These are phyloP conservation scores for Suillus bovinus DNA, from an alignment of 768 basidiomycete genomes.

Conservation along the genomic window DNA sequence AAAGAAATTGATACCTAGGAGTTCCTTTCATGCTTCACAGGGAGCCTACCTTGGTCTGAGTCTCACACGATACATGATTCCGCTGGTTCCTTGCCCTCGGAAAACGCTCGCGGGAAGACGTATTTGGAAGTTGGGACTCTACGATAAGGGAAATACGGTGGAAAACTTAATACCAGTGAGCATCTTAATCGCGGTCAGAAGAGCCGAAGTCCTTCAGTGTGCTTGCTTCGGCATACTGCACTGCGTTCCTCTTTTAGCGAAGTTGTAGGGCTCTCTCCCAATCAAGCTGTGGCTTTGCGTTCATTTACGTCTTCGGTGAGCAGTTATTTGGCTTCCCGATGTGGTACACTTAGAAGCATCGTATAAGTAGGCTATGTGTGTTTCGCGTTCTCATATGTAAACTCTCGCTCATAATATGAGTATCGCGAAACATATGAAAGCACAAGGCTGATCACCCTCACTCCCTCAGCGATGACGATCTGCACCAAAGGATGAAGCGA, in stretches of 20 bases:
- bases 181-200: slow-evolving; percentile 2
- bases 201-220: neutral
- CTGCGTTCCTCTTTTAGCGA: neutral
- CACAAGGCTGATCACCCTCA: neutral
- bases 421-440: neutral
- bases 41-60: neutral
- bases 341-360: neutral
- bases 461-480: neutral
- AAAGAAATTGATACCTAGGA: neutral
- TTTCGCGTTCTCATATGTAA: neutral
- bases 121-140: neutral
- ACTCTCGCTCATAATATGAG: neutral
- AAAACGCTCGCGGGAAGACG: slow-evolving; percentile 5
- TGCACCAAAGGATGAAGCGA: neutral
- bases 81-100: neutral
- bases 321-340: slow-evolving; percentile 2
- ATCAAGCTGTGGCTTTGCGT: slow-evolving; percentile 2
- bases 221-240: neutral
- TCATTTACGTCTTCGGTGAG: slow-evolving; percentile 9
- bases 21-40: neutral
- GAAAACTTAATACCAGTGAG: neutral
- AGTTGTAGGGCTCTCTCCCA: neutral
- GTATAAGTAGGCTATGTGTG: neutral
- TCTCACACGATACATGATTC: neutral
- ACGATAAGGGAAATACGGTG: slow-evolving; percentile 4